A percentile compares a stretch with the other conserved stretches of the same genome.
Conservation (phyloP, 2,329 filamentous ascomycete genomes). For the Bipolaris sorokiniana region DNA sequence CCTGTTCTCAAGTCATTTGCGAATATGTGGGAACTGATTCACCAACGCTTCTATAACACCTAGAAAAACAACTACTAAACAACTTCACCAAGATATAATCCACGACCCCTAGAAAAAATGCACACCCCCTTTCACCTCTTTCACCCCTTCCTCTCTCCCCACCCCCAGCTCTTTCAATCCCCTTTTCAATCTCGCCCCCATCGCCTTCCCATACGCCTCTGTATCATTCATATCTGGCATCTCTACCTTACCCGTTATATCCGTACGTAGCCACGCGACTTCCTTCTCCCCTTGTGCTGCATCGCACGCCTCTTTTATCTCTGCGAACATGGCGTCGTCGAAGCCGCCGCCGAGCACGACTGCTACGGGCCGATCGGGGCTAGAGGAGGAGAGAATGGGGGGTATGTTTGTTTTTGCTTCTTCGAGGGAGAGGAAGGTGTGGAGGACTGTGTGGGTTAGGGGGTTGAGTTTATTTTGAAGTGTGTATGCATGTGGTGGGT, state of each 20-base stretch:
- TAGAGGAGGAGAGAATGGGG: background rate
- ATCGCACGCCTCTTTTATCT: constrained; percentile 8
- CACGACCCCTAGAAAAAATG: constrained; percentile 3
- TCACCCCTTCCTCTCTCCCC: constrained; percentile 4
- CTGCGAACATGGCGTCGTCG: background rate
- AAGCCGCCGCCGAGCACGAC: constrained; percentile 3
- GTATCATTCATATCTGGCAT: constrained; percentile 13
- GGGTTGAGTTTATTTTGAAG: too few species aligned
- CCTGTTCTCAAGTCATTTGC: background rate
- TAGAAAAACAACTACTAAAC: background rate
- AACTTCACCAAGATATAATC: background rate
- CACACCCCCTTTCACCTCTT: constrained; percentile 10
- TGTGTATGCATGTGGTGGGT: too few species aligned
- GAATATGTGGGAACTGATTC: background rate
- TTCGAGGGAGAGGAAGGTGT: constrained; percentile 19
- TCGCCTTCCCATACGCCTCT: constrained; percentile 15
- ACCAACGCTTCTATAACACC: too few species aligned
- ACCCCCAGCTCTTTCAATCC: constrained; percentile 12
- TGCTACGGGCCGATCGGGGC: background rate
- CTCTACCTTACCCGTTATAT: background rate
- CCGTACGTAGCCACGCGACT: constrained; percentile 15
- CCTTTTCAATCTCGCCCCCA: constrained; percentile 12
- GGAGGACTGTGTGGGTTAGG: constrained; percentile 8
- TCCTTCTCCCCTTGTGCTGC: background rate
- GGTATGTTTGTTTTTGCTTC: constrained; percentile 17